Evolutionary conservation across 371 early-diverging fungal species (phyloP), one percentile per base, ranked within the genome.

Genomic region (Quaeritorhiza haematococci): DNA sequence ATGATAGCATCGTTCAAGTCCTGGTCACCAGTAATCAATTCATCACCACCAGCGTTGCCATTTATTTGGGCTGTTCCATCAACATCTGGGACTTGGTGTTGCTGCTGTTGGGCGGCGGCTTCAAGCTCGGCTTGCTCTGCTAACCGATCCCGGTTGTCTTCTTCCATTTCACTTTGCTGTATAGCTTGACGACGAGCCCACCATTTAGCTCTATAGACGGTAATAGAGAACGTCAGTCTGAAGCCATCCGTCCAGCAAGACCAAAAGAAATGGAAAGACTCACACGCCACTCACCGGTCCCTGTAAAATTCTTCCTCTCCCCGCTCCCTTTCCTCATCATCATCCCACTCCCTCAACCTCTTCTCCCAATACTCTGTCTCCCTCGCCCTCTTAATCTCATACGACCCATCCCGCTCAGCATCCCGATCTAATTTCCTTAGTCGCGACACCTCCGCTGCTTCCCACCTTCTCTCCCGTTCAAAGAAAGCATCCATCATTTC

Each of bases 291-390:
- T 56, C 75, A 84, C 84, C 84, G 67, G 64, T 89, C 88, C 46
- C 73, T 63, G 62, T 87, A 91, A 62, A 81, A 91, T 33, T 80
- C 74, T 30, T 85, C 84, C 29, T 79, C 74, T 2, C 84, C 86
- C 30, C 69, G 62, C 33, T 78, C 82, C 27, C 66, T 66, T 61
- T 89, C 89, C 1, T 72, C 65, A 46, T 88, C 87, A 62, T 91
- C 93, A 57, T 90, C 84, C 78, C 79, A 92, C 34, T 85, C 80
- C 23, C 54, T 35, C 6, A 43, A 53, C 17, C 13, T n/a, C 29
- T 66, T 64, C 23, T 68, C 63, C 75, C 82, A 73, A 30, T 71
- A 65, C 33, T 80, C 84, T 35, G 73, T 72, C 21, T 80, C 72
- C 29, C 67, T 65, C 35, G 56, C 61, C 33, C 75, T 59, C 35